Evolutionary conservation across 805 yeast species (phyloP).

Genomic region (Cephaloascus fragrans): DNA sequence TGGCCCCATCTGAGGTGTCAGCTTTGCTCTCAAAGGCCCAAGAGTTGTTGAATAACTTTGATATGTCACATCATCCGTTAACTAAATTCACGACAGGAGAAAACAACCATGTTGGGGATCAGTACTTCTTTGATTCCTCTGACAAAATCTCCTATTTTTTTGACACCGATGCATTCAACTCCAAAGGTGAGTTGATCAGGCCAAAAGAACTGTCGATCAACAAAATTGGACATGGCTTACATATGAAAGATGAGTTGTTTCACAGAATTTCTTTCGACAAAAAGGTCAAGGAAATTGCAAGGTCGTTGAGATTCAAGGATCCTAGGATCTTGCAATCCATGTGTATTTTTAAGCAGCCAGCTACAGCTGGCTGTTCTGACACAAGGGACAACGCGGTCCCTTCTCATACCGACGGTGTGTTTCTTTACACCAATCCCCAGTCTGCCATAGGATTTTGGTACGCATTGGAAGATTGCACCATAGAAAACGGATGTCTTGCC

Average conservation of each 20-base stretch:
- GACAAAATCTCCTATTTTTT: constrained; percentile 63
- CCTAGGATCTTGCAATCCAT: constrained; percentile 71
- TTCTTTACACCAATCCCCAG: constrained; percentile 62
- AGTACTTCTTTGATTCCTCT: constrained; percentile 58
- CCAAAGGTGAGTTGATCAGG: constrained; percentile 36
- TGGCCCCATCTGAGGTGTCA: constrained; percentile 29
- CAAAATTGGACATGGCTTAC: constrained; percentile 75
- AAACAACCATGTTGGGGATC: constrained; percentile 60
- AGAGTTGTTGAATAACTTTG: constrained; percentile 36
- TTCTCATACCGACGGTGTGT: constrained; percentile 67
- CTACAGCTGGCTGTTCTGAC: constrained; percentile 2
- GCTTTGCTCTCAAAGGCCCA: constrained; percentile 32
- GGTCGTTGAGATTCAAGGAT: constrained; percentile 42
- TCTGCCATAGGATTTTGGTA: constrained; percentile 75
- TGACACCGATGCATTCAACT: constrained; percentile 60
- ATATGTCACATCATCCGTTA: constrained; percentile 49
- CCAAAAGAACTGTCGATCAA: constrained; percentile 53
- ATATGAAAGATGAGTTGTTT: constrained; percentile 43
- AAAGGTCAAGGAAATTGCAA: constrained; percentile 41
- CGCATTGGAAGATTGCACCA: constrained; percentile 67
- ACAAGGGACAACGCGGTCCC: constrained; percentile 52
- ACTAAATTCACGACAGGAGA: constrained; percentile 58
- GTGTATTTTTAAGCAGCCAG: constrained; percentile 72
- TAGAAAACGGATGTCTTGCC: constrained; percentile 57
- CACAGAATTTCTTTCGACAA: constrained; percentile 38